Evolutionary conservation across 306 rosid species (phyloP), one percentile per base, ranked within the genome.

Genomic region (Prunus dulcis): DNA sequence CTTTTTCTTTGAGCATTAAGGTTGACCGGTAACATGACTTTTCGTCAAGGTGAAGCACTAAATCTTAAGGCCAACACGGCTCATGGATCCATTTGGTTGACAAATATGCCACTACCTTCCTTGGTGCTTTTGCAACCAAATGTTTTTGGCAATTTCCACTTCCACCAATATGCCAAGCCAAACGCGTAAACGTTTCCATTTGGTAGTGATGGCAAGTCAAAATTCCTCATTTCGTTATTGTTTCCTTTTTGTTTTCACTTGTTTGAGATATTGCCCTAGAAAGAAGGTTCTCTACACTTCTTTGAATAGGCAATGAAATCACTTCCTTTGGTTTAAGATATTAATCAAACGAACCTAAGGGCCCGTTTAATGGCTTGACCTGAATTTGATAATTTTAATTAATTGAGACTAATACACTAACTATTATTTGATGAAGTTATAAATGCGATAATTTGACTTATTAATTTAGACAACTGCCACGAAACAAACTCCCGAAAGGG

Each of bases 161-260:
- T 47, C 25, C 56, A 22, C 69, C 22, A 41, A n/a, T 2, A 2
- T 73, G 2, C 38, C 51, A 57, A 3, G 45, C 34, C 72, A 57
- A 25, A 58, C 62, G 66, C 76, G 79, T 46, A 52, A 27, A 50
- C 4, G 17, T 32, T 55, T 3, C 47, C 28, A 34, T 22, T 57
- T 14, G 7, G 17, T 71, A n/a, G 62, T 77, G 32, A 50, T 38
- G 27, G 27, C 2, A 1, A 47, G 71, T 81, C 71, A 71, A 71
- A 46, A 43, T 53, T 17, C 12, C n/a, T 9, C 50, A 15, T 19
- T 43, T 18, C 46, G 2, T 41, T 12, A 1, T 22, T 11, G 18
- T 30, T 43, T 76, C 27, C 12, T 34, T n/a, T 3, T 19, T 12
- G 27, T 51, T 25, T 1, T 72, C 57, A 32, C 28, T 58, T 73